Evolutionary conservation across 2,329 filamentous ascomycete genomes (phyloP), one percentile per base, ranked within the genome.

Genomic region (Ceratocystis destructans): DNA sequence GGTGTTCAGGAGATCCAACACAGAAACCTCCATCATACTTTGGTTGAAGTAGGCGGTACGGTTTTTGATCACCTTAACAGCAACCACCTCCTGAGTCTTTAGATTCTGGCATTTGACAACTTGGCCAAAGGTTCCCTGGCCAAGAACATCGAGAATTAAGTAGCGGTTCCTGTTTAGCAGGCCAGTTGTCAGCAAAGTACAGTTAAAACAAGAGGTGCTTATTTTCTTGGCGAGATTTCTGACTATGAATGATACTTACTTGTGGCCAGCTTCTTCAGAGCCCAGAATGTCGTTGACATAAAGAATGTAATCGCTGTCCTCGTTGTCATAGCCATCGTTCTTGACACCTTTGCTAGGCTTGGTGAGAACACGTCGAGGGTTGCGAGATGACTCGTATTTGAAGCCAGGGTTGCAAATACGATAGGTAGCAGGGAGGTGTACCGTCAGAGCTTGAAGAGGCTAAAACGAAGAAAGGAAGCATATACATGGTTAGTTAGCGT

Each of bases 21-120:
- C 94, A 1, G 94, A 99, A 41, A 99, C 94, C 75, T 99, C 94
- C 94, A 99, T 99, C 94, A 99, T 99, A 76, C 94, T 97, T 76
- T 99, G 94, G 74, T 99, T 99, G 79, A 99, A 99, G 76, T 99
- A 99, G 46, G 94, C 94, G 1, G 94, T 99, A 72, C 93, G 87
- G 76, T 99, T 99, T 79, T 99, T 99, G 78, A 99, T 94, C 65
- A 99, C 94, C 78, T 99, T 99, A 71, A 99, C 94, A 2, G 94
- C 94, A 57, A 99, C 94, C 48, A 99, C 94, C 77, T 99, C 94
- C 75, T 96, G 92, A 0, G 94, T 97, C 78, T 96, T 96, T 72
- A 99, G 77, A 72, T 99, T 99, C 76, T 99, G 94, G 74, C 94
- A 99, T 76, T 99, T 99, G 69, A 99, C 94, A 41, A 99, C 94